Conservation (phyloP, 805 yeast genomes). For the Schwanniomyces polymorphus region DNA sequence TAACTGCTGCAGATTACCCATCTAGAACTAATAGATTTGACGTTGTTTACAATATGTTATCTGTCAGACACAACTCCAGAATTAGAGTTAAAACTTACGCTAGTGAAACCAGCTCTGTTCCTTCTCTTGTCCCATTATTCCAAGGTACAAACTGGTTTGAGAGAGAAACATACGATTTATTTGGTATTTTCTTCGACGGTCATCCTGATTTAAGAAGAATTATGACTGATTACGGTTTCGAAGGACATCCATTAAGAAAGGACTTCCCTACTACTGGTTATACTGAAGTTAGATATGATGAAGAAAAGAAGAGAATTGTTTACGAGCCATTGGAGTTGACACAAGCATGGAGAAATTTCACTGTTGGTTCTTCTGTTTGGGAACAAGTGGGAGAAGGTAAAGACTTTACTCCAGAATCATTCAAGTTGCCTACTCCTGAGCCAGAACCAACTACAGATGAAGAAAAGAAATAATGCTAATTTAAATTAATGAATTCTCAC, state of each 20-base stretch:
- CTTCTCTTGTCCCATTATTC: conserved; percentile 68
- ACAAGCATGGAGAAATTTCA: conserved; percentile 89
- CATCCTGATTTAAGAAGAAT: conserved; percentile 90
- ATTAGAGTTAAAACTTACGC: conserved; percentile 89
- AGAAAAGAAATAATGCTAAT: conserved; percentile 26
- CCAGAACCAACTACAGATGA: conserved; percentile 57
- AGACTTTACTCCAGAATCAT: conserved; percentile 77
- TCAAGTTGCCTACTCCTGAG: conserved; percentile 79
- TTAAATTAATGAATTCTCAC: background rate
- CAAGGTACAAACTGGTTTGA: conserved; percentile 91
- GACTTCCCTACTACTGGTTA: conserved; percentile 93
- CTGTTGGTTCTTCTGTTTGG: conserved; percentile 87
- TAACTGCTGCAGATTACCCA: conserved; percentile 87
- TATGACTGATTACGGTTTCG: conserved; percentile 89
- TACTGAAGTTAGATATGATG: conserved; percentile 87
- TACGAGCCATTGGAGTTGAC: conserved; percentile 90
- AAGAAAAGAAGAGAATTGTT: conserved; percentile 85
- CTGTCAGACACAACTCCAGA: conserved; percentile 82
- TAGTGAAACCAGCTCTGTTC: conserved; percentile 78
- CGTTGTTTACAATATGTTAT: conserved; percentile 78
- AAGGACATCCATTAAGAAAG: conserved; percentile 88
- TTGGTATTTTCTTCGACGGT: conserved; percentile 82
- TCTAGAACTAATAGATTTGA: conserved; percentile 82
- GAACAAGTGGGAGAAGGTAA: conserved; percentile 88
- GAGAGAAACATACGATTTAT: conserved; percentile 86